A percentile compares a stretch with the other conserved stretches of the same genome.
Evolutionary conservation across 257 asterid genomes (phyloP).

Genomic region (Lantana camara): DNA sequence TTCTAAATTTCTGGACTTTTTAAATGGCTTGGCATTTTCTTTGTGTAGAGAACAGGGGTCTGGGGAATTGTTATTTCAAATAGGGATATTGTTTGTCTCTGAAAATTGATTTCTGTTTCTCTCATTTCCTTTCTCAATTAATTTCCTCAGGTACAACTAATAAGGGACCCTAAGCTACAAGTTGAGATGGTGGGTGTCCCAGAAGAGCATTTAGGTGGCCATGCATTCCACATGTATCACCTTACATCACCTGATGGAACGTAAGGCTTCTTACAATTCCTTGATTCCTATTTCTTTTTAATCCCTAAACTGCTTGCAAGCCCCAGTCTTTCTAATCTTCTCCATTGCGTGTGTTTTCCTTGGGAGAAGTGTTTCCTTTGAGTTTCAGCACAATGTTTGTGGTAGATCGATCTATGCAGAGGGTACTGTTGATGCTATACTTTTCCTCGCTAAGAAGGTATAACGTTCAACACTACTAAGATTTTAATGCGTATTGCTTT

Average conservation of each 20-base stretch:
- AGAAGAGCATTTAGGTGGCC: slow-evolving; percentile 80
- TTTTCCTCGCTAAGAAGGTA: slow-evolving; percentile 92
- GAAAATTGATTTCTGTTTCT: slow-evolving; percentile 1
- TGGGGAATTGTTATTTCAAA: not conserved
- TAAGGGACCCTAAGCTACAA: slow-evolving; percentile 83
- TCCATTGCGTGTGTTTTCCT: slow-evolving; percentile 18
- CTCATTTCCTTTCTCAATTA: slow-evolving; percentile 1
- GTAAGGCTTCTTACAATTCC: slow-evolving; percentile 42
- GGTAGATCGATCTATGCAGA: slow-evolving; percentile 99
- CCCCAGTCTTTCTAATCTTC: slow-evolving; percentile 16
- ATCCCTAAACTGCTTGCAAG: slow-evolving; percentile 10
- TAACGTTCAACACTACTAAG: not conserved
- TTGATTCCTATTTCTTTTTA: slow-evolving; percentile 3
- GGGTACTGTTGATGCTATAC: slow-evolving; percentile 92
- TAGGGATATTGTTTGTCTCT: not conserved
- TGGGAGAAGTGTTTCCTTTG: slow-evolving; percentile 72
- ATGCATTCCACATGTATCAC: slow-evolving; percentile 93
- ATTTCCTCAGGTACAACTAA: slow-evolving; percentile 57
- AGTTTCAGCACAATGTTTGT: slow-evolving; percentile 95
- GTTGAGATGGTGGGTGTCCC: slow-evolving; percentile 94
- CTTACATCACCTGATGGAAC: slow-evolving; percentile 87
- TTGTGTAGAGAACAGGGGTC: not conserved
- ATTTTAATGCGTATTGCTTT: not conserved
- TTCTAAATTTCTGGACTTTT: not conserved
- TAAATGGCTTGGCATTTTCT: not conserved